A percentile compares a stretch with the other conserved stretches of the same genome.
Evolutionary conservation across 192 early-diverging fungal genomes (phyloP).

Genomic region (Coemansia sp.): DNA sequence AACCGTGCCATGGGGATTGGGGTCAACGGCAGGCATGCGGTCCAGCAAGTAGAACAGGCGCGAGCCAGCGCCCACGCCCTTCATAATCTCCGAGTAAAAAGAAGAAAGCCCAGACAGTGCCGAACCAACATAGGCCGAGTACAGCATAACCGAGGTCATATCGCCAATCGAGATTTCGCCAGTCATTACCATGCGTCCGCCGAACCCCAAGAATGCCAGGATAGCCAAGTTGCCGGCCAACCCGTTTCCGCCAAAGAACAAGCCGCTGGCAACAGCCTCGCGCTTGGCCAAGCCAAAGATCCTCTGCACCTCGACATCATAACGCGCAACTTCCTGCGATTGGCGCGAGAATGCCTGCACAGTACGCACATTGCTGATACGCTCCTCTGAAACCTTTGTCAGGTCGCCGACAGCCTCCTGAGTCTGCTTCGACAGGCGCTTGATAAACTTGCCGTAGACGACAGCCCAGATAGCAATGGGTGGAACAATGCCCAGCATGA

Average conservation of each 20-base stretch:
- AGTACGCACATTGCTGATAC: slow-evolving; percentile 54
- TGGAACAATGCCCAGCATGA: slow-evolving; percentile 74
- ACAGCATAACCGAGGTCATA: slow-evolving; percentile 65
- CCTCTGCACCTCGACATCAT: slow-evolving; percentile 34
- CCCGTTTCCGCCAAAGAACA: slow-evolving; percentile 65
- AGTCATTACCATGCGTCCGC: slow-evolving; percentile 63
- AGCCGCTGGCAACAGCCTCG: slow-evolving; percentile 58
- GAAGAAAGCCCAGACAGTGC: slow-evolving; percentile 58
- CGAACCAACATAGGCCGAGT: slow-evolving; percentile 66
- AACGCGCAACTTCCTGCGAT: slow-evolving; percentile 32
- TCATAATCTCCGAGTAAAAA: slow-evolving; percentile 73
- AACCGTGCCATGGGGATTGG: slow-evolving; percentile 17
- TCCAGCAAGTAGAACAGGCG: slow-evolving; percentile 63
- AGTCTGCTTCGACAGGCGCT: slow-evolving; percentile 59
- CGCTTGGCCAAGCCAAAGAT: slow-evolving; percentile 46
- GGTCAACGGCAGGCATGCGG: slow-evolving; percentile 43
- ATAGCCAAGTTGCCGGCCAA: slow-evolving; percentile 63
- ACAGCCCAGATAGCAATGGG: slow-evolving; percentile 69
- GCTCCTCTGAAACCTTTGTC: slow-evolving; percentile 69
- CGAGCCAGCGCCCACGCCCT: slow-evolving; percentile 62
- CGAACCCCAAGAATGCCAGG: slow-evolving; percentile 63
- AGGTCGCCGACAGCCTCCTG: slow-evolving; percentile 66
- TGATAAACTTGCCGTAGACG: slow-evolving; percentile 65
- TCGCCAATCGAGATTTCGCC: slow-evolving; percentile 63
- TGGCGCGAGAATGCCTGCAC: slow-evolving; percentile 56